Percentiles rank a stretch among this genome's conserved stretches.
Conservation (phyloP, 305 asterid genomes). For the Fraxinus albicans region DNA sequence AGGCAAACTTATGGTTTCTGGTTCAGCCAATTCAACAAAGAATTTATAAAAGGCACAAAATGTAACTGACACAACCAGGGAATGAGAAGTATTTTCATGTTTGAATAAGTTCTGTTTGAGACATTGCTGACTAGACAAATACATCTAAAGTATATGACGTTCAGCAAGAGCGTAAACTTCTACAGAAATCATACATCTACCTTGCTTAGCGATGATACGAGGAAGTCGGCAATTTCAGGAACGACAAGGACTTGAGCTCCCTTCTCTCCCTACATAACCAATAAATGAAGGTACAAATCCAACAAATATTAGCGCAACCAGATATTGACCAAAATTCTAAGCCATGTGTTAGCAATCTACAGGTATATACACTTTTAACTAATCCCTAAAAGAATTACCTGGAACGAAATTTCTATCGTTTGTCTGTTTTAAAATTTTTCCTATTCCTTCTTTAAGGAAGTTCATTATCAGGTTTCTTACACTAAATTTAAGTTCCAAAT, state of each 20-base stretch:
- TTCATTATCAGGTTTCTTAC: background rate
- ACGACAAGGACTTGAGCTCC: conserved; percentile 89
- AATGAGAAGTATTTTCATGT: background rate
- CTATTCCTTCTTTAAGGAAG: background rate
- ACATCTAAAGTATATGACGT: background rate
- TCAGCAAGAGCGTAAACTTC: background rate
- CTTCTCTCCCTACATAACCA: conserved; percentile 66
- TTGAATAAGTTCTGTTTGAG: background rate
- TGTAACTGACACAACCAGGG: background rate
- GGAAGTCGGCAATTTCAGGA: conserved; percentile 87
- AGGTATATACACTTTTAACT: background rate
- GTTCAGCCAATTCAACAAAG: background rate
- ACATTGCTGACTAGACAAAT: background rate
- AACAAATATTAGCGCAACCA: conserved; percentile 4
- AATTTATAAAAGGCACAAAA: background rate
- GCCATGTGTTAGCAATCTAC: conserved; percentile 13
- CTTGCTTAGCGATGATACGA: conserved; percentile 71
- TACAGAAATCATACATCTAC: conserved; percentile 29
- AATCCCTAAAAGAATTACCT: background rate
- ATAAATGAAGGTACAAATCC: conserved; percentile 2
- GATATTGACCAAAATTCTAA: conserved; percentile 5
- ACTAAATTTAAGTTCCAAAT: background rate
- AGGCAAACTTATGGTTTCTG: background rate
- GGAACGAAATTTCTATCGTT: background rate
- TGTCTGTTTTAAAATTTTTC: background rate